A percentile compares a stretch with the other conserved stretches of the same genome.
Conservation (phyloP, 345 rosid genomes). For the Clarkia xantiana region DNA sequence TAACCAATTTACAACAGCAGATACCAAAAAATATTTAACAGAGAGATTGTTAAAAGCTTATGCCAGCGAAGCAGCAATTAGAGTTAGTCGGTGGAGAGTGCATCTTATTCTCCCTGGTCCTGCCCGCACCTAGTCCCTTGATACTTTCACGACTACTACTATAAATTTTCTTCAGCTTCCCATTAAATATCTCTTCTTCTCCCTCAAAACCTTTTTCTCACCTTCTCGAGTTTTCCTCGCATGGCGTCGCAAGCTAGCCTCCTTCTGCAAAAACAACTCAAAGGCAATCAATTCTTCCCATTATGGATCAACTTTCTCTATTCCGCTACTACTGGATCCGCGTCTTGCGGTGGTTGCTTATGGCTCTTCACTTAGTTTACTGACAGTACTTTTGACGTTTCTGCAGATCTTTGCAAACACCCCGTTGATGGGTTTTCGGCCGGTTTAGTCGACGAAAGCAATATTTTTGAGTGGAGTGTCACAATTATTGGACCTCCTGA, state of each 20-base stretch:
- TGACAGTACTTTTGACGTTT: slow-evolving; percentile 3
- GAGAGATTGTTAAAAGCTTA: no score
- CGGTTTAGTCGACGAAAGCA: slow-evolving; percentile 86
- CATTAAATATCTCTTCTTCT: no score
- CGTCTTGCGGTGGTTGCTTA: slow-evolving; percentile 3
- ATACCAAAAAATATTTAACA: no score
- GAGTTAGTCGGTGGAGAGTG: no score
- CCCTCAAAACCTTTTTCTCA: not conserved
- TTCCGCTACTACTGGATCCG: not conserved
- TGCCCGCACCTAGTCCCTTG: no score
- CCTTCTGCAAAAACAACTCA: slow-evolving; percentile 91
- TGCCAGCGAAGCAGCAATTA: no score
- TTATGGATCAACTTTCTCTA: not conserved
- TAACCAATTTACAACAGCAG: no score
- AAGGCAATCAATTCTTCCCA: slow-evolving; percentile 23
- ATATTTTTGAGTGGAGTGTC: slow-evolving; percentile 92
- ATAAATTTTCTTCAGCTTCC: no score
- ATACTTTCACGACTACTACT: no score
- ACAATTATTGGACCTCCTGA: slow-evolving; percentile 95
- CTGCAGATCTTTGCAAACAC: slow-evolving; percentile 90
- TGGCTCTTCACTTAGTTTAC: slow-evolving; percentile 9
- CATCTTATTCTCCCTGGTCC: no score
- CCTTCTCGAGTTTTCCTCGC: slow-evolving; percentile 4
- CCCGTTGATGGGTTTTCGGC: slow-evolving; percentile 98
- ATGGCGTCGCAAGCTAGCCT: slow-evolving; percentile 69